Evolutionary conservation across 148 eudicot species (phyloP).

Genomic region (Spergularia marina): DNA sequence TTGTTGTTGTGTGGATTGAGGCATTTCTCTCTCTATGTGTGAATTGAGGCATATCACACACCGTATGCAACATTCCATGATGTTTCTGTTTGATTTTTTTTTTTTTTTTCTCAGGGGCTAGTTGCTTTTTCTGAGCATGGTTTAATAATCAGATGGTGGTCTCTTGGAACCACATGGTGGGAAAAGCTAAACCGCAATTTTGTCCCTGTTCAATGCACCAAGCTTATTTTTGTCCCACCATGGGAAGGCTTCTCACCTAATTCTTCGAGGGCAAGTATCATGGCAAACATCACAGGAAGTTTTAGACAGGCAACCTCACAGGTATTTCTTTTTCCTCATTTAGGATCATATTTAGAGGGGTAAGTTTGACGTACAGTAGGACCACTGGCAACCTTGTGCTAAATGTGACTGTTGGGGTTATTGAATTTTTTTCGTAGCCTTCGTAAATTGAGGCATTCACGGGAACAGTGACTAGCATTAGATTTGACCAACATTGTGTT

Average conservation of each 20-base stretch:
- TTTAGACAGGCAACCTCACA: slow-evolving; percentile 46
- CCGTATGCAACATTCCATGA: neutral
- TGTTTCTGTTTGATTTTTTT: neutral
- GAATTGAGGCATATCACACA: neutral
- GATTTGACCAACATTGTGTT: neutral
- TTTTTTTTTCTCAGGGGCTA: slow-evolving; percentile 57
- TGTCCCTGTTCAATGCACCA: slow-evolving; percentile 86
- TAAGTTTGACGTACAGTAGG: neutral
- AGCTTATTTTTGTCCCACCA: slow-evolving; percentile 88
- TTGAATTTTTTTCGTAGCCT: neutral
- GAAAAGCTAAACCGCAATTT: slow-evolving; percentile 88
- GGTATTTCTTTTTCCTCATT: slow-evolving; percentile 37
- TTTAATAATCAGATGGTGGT: slow-evolving; percentile 98
- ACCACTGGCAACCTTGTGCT: neutral
- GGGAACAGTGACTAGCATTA: neutral
- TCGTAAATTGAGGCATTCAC: neutral
- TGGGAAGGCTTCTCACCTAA: slow-evolving; percentile 99
- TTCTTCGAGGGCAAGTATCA: slow-evolving; percentile 84
- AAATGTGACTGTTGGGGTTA: neutral
- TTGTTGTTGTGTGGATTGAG: too few species aligned
- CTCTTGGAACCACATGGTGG: slow-evolving; percentile 93
- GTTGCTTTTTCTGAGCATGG: slow-evolving; percentile 97
- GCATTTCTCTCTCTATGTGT: too few species aligned
- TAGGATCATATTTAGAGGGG: neutral
- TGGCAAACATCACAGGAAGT: slow-evolving; percentile 61